A percentile compares a stretch with the other conserved stretches of the same genome.
phyloP scores from a whole-genome alignment of 1,139 yeast species.

The Blastobotrys niveus region DNA sequence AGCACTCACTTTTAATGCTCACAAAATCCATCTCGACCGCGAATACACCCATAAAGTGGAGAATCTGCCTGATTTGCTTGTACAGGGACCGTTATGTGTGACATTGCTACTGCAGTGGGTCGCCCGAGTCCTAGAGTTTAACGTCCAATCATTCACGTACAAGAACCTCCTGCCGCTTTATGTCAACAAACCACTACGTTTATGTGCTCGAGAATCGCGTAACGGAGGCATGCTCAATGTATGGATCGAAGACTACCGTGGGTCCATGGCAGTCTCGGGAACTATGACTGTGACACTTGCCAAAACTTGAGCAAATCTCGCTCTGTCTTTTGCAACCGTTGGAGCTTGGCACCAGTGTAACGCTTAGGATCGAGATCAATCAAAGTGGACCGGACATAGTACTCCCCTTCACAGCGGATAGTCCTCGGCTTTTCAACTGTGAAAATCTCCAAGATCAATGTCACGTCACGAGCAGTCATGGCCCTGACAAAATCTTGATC shows the following conservation, averaged over 20 bases:
- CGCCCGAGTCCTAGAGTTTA: slow-evolving; percentile 15
- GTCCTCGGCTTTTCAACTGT: neutral
- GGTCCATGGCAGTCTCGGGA: slow-evolving; percentile 26
- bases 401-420: neutral
- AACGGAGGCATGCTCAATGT: slow-evolving; percentile 23
- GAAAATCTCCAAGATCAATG: slow-evolving; percentile 27
- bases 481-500: slow-evolving; percentile 30
- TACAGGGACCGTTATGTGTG: slow-evolving; percentile 78
- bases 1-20: slow-evolving; percentile 73
- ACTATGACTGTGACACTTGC: slow-evolving; percentile 11
- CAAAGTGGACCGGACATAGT: slow-evolving; percentile 16
- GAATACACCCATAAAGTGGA: slow-evolving; percentile 50
- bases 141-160: slow-evolving; percentile 40
- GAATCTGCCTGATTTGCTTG: slow-evolving; percentile 53
- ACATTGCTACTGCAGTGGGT: slow-evolving; percentile 54
- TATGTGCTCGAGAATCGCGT: slow-evolving; percentile 19
- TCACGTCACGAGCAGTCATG: slow-evolving; percentile 39
- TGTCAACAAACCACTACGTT: slow-evolving; percentile 31
- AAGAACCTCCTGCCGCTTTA: slow-evolving; percentile 48
- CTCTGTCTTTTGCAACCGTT: neutral
- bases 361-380: slow-evolving; percentile 39
- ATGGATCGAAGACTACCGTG: slow-evolving; percentile 33
- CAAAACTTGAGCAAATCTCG: neutral
- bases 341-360: slow-evolving; percentile 3
- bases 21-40: slow-evolving; percentile 69